phyloP scores from a whole-genome alignment of 768 basidiomycete species.

The Imleria badia region DNA sequence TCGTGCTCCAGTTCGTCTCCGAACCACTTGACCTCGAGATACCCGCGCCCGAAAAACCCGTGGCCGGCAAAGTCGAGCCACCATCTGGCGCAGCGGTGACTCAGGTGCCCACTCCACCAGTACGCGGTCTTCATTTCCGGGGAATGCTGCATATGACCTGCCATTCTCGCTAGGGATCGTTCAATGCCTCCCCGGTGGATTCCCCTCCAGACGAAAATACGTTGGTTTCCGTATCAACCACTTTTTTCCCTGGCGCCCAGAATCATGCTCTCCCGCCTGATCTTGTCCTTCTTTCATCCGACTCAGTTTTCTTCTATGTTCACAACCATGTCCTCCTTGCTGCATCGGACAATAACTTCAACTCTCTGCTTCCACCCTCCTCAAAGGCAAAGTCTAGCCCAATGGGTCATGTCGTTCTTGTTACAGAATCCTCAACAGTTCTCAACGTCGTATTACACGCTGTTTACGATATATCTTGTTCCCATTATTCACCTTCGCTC shows the following conservation, averaged over 20 bases:
- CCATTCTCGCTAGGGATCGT: slow-evolving; percentile 28
- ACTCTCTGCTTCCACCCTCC: slow-evolving; percentile 50
- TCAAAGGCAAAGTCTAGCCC: slow-evolving; percentile 40
- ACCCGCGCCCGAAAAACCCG: slow-evolving; percentile 37
- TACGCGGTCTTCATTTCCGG: slow-evolving; percentile 30
- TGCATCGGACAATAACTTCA: slow-evolving; percentile 65
- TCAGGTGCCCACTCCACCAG: slow-evolving; percentile 68
- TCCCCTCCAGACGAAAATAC: slow-evolving; percentile 42
- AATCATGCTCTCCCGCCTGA: slow-evolving; percentile 58
- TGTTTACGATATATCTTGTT: slow-evolving; percentile 69
- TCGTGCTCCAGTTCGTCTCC: slow-evolving; percentile 59
- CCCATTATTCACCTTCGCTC: slow-evolving; percentile 71
- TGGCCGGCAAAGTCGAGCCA: slow-evolving; percentile 26
- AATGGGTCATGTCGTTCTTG: slow-evolving; percentile 51
- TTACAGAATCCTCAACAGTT: slow-evolving; percentile 58
- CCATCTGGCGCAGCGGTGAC: slow-evolving; percentile 9
- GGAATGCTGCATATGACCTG: slow-evolving; percentile 4
- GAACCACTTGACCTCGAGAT: slow-evolving; percentile 41
- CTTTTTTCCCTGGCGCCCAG: slow-evolving; percentile 72
- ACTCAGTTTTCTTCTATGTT: slow-evolving; percentile 83
- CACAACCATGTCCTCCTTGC: slow-evolving; percentile 58
- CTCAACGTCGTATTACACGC: slow-evolving; percentile 75
- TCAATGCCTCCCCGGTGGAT: slow-evolving; percentile 32
- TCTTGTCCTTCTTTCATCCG: slow-evolving; percentile 64
- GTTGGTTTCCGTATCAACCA: slow-evolving; percentile 77